Evolutionary conservation across 441 rosid species (phyloP).

Genomic region (Brassica hybrid): DNA sequence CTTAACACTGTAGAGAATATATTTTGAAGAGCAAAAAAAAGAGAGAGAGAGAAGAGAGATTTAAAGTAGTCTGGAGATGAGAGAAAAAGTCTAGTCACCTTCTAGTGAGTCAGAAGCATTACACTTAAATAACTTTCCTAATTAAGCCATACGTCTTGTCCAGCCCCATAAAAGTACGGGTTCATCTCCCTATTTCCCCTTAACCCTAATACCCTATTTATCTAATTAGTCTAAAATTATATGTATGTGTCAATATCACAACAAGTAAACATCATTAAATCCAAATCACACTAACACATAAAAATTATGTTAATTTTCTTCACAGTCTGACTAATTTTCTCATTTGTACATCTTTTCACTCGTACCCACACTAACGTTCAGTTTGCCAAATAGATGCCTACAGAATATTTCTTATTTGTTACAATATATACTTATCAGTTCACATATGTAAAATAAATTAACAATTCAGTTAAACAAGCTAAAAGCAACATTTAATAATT

Average conservation of each 20-base stretch:
- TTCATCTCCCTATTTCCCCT: constrained; percentile 33
- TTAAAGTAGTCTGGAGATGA: constrained; percentile 28
- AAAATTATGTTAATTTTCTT: constrained; percentile 20
- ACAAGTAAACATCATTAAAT: constrained; percentile 30
- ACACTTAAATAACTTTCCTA: constrained; percentile 42
- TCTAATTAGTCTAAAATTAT: background rate
- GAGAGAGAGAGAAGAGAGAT: constrained; percentile 13
- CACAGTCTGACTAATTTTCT: constrained; percentile 28
- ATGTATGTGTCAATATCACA: constrained; percentile 40
- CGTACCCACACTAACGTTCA: background rate
- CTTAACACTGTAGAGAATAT: background rate
- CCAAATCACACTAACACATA: constrained; percentile 25
- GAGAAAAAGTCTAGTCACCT: constrained; percentile 37
- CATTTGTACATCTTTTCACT: constrained; percentile 11
- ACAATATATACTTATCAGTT: constrained; percentile 11
- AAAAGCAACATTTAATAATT: background rate
- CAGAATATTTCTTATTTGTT: constrained; percentile 5
- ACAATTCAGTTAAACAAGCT: background rate
- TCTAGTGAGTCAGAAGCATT: constrained; percentile 39
- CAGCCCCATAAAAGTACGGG: constrained; percentile 33
- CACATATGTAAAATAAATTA: background rate
- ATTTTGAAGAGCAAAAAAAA: constrained; percentile 14
- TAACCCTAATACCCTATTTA: constrained; percentile 14
- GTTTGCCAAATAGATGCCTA: background rate
- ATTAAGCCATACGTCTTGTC: constrained; percentile 44